phyloP scores from a whole-genome alignment of 1,284 basidiomycete genomes.

The Fomitopsis schrenkii region DNA sequence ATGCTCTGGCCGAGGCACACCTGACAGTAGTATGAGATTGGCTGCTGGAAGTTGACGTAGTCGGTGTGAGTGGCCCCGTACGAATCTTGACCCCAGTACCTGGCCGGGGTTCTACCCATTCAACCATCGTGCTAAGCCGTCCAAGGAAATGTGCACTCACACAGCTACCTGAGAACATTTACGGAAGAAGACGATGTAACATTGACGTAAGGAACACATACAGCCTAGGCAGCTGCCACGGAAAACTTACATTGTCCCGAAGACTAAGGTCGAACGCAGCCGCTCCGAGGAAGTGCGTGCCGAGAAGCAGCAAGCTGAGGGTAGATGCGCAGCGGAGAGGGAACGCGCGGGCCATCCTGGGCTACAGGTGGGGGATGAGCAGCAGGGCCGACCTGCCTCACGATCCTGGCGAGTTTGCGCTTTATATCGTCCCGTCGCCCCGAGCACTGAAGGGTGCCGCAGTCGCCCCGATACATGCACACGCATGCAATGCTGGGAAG shows the following conservation, averaged over 20 bases:
- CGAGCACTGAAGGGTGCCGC: background rate
- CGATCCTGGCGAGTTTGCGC: background rate
- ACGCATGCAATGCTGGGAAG: slow-evolving; percentile 7
- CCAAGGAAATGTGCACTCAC: slow-evolving; percentile 27
- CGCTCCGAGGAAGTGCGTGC: slow-evolving; percentile 9
- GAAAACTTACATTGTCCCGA: slow-evolving; percentile 52
- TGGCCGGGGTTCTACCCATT: slow-evolving; percentile 18
- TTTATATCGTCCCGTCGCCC: slow-evolving; percentile 3
- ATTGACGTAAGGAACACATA: background rate
- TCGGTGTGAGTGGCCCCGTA: slow-evolving; percentile 53
- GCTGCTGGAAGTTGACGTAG: slow-evolving; percentile 51
- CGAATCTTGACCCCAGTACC: slow-evolving; percentile 69
- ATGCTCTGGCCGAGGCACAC: slow-evolving; percentile 24
- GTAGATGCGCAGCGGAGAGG: background rate
- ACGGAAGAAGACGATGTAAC: slow-evolving; percentile 4
- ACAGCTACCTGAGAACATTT: slow-evolving; percentile 41
- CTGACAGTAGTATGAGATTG: slow-evolving; percentile 53
- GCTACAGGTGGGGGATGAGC: background rate
- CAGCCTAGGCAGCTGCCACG: background rate
- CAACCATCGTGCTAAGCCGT: slow-evolving; percentile 6
- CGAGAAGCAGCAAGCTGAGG: slow-evolving; percentile 5
- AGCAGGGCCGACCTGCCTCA: slow-evolving; percentile 1
- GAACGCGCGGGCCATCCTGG: slow-evolving; percentile 5
- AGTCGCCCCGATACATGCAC: background rate
- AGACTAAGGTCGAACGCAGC: slow-evolving; percentile 45